Conservation (phyloP, 495 filamentous ascomycete genomes). For the Clohesyomyces aquaticus region DNA sequence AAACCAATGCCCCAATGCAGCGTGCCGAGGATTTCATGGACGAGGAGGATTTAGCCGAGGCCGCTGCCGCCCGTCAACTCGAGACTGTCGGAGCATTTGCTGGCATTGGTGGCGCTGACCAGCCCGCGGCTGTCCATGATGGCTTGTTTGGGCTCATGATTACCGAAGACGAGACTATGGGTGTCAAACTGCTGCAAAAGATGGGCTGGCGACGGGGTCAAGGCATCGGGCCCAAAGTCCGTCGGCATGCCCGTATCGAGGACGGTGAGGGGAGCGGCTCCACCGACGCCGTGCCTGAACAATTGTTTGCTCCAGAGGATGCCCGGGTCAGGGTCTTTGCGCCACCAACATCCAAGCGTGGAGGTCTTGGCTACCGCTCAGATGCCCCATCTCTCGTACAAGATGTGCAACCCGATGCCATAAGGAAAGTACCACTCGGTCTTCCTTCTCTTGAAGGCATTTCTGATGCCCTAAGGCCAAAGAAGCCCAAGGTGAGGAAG, state of each 20-base stretch:
- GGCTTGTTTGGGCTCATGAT: conserved; percentile 77
- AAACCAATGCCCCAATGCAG: conserved; percentile 55
- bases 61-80: conserved; percentile 72
- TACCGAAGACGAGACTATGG: conserved; percentile 81
- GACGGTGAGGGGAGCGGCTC: conserved; percentile 52
- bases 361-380: conserved; percentile 81
- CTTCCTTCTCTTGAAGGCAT: conserved; percentile 4
- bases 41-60: conserved; percentile 90
- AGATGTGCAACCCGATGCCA: conserved; percentile 30
- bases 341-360: conserved; percentile 61
- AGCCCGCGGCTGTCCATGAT: conserved; percentile 57
- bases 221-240: conserved; percentile 88
- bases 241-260: conserved; percentile 71
- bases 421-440: conserved; percentile 16
- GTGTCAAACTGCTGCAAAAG: conserved; percentile 79
- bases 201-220: conserved; percentile 98
- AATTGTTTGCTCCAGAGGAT: conserved; percentile 90
- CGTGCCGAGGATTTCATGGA: conserved; percentile 96
- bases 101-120: conserved; percentile 71
- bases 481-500: conserved; percentile 46
- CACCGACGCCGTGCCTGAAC: conserved; percentile 43
- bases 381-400: conserved; percentile 54
- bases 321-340: conserved; percentile 64
- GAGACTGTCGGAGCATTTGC: conserved; percentile 74
- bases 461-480: conserved; percentile 17